These are phyloP conservation scores for Vickermania ingenoplastis DNA, from an alignment of 208 protist genomes.

Conservation along the genomic window DNA sequence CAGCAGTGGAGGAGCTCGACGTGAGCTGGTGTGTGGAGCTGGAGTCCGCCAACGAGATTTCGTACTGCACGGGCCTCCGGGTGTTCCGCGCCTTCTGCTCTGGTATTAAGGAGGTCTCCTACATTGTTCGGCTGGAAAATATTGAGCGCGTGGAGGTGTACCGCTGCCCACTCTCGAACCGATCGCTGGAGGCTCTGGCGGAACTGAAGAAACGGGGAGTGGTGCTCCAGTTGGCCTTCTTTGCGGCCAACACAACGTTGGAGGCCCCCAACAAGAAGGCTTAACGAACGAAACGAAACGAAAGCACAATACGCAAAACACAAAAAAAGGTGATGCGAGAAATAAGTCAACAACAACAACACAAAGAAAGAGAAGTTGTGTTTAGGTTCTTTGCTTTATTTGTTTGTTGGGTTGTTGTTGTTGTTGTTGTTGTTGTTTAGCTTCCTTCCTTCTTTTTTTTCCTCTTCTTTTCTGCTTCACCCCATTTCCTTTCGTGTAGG, in stretches of 20 bases:
- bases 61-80: background rate
- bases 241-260: background rate
- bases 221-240: background rate
- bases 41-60: background rate
- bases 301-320: background rate
- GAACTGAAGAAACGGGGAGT: background rate
- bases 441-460: constrained; percentile 8
- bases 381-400: no score
- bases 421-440: constrained; percentile 6
- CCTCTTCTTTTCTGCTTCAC: no score
- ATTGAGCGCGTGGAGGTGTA: background rate
- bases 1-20: background rate
- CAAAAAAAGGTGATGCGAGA: no score
- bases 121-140: background rate
- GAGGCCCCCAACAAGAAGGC: background rate
- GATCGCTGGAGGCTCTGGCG: background rate
- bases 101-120: background rate
- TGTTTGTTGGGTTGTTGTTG: constrained; percentile 2
- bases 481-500: no score
- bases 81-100: constrained; percentile 1
- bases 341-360: no score
- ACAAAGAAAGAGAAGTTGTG: background rate
- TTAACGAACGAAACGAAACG: background rate
- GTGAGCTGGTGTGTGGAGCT: background rate
- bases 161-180: background rate